These are phyloP conservation scores for Podaxis mareebaensis DNA, from an alignment of 768 basidiomycete species.

Conservation along the genomic window DNA sequence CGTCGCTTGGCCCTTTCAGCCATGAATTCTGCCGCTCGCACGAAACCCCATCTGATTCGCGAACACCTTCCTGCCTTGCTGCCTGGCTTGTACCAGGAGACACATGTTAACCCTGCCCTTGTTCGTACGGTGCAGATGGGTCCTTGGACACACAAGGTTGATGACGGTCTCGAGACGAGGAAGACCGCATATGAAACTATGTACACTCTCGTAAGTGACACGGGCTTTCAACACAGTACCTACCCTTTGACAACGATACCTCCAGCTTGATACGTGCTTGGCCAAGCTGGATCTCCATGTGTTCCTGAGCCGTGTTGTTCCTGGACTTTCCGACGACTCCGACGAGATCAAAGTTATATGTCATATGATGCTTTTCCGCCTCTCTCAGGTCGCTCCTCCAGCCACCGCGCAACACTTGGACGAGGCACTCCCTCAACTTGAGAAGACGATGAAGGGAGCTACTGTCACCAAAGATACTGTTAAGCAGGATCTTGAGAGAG, in stretches of 20 bases:
- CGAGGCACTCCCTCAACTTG: slow-evolving; percentile 79
- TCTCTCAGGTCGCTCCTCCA: slow-evolving; percentile 83
- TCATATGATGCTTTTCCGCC: slow-evolving; percentile 92
- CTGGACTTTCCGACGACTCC: slow-evolving; percentile 83
- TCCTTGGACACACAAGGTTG: slow-evolving; percentile 95
- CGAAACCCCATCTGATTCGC: slow-evolving; percentile 89
- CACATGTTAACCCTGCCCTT: slow-evolving; percentile 72
- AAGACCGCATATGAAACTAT: slow-evolving; percentile 98
- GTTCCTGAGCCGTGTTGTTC: slow-evolving; percentile 79
- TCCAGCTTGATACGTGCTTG: slow-evolving; percentile 88
- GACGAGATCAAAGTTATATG: slow-evolving; percentile 98
- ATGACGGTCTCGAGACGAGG: slow-evolving; percentile 93
- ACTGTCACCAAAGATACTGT: slow-evolving; percentile 93
- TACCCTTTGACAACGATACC: neutral
- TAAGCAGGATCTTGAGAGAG: slow-evolving; percentile 87
- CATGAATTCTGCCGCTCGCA: slow-evolving; percentile 92
- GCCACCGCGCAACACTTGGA: slow-evolving; percentile 83
- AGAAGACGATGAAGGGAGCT: slow-evolving; percentile 87
- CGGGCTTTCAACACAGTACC: neutral
- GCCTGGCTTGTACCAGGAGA: slow-evolving; percentile 86
- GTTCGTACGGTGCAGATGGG: slow-evolving; percentile 96
- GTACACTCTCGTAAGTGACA: slow-evolving; percentile 80
- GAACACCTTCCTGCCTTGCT: slow-evolving; percentile 78
- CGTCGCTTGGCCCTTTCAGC: slow-evolving; percentile 88
- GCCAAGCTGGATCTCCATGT: slow-evolving; percentile 83